Percentiles rank a stretch among this genome's conserved stretches.
Conservation (phyloP, 371 early-diverging fungal species). For the Choanephora cucurbitarum region DNA sequence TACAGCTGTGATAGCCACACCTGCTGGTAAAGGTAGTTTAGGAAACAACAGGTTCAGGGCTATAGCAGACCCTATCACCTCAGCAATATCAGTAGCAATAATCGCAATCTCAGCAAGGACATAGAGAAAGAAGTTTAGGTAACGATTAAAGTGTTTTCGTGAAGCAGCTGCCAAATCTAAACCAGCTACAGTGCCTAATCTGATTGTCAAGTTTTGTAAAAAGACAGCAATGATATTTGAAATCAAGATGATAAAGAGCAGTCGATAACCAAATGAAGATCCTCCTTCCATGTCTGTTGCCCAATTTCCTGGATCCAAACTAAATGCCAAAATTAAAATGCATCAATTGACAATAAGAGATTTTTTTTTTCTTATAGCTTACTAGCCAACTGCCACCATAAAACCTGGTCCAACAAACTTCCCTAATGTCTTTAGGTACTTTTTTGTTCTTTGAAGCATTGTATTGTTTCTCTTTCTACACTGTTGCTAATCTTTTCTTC, state of each 20-base stretch:
- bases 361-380: slow-evolving; percentile 15
- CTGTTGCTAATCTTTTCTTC: too few relatives aligned
- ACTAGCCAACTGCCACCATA: slow-evolving; percentile 56
- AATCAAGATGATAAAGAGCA: slow-evolving; percentile 73
- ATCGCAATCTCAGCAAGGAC: slow-evolving; percentile 76
- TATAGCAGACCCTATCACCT: slow-evolving; percentile 86
- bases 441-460: slow-evolving; percentile 6
- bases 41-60: slow-evolving; percentile 79
- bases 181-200: slow-evolving; percentile 78
- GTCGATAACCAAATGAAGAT: slow-evolving; percentile 72
- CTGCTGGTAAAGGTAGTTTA: slow-evolving; percentile 67
- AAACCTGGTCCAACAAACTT: slow-evolving; percentile 53
- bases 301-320: slow-evolving; percentile 80
- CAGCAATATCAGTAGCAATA: slow-evolving; percentile 77
- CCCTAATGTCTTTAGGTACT: slow-evolving; percentile 23
- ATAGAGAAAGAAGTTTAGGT: slow-evolving; percentile 64
- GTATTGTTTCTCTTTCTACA: too few relatives aligned
- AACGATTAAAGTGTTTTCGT: slow-evolving; percentile 55
- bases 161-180: slow-evolving; percentile 76
- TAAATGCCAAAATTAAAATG: slow-evolving; percentile 1
- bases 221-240: slow-evolving; percentile 78
- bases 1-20: slow-evolving; percentile 77
- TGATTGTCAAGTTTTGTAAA: slow-evolving; percentile 77
- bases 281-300: slow-evolving; percentile 77
- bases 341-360: too few relatives aligned